A percentile compares a stretch with the other conserved stretches of the same genome.
Conservation (phyloP, 176 grass and related monocot genomes). For the Oryza nivara region DNA sequence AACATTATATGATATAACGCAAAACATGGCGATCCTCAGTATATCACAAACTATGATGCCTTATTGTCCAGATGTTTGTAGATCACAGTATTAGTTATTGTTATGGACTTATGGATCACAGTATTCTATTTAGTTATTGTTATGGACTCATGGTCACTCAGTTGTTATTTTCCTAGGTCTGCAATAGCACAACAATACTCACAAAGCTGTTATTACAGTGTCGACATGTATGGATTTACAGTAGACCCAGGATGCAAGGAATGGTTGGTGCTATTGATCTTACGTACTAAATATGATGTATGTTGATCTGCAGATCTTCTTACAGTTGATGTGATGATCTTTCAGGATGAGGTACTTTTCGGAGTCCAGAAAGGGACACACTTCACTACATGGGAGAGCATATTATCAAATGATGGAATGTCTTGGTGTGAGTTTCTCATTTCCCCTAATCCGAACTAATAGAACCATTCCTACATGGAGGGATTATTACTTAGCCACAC, state of each 20-base stretch:
- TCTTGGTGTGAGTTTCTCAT: conserved; percentile 68
- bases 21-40: not conserved
- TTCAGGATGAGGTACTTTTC: conserved; percentile 98
- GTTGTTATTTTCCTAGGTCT: conserved; percentile 59
- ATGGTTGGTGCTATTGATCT: conserved; percentile 56
- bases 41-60: not conserved
- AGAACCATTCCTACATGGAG: not conserved
- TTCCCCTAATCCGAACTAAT: not conserved
- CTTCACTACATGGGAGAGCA: conserved; percentile 87
- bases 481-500: not conserved
- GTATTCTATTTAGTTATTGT: not conserved
- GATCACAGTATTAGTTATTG: too few species aligned
- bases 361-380: conserved; percentile 87
- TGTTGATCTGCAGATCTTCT: conserved; percentile 36
- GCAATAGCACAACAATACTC: conserved; percentile 93
- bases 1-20: not conserved
- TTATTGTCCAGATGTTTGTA: not conserved
- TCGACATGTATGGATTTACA: conserved; percentile 99
- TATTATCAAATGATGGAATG: conserved; percentile 99
- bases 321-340: conserved; percentile 30
- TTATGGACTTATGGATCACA: not conserved
- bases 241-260: conserved; percentile 98
- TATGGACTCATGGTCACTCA: not conserved
- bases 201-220: conserved; percentile 73
- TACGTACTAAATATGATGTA: not conserved